Conservation (phyloP, 495 filamentous ascomycete species). For the Podospora australis region DNA sequence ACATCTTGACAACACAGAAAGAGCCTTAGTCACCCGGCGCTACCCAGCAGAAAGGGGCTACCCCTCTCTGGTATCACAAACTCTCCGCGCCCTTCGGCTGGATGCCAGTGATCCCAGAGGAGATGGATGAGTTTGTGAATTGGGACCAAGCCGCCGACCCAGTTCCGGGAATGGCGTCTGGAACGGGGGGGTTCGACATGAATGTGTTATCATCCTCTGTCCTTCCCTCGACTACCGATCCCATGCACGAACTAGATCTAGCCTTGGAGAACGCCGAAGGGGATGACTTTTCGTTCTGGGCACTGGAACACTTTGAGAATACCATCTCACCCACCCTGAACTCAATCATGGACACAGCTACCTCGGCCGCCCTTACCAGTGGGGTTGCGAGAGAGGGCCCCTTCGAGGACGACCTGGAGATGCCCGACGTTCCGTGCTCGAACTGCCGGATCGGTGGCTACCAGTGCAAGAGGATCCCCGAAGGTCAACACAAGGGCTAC, state of each 20-base stretch:
- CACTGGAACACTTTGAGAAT: constrained; percentile 41
- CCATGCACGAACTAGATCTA: constrained; percentile 34
- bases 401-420: constrained; percentile 34
- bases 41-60: background rate
- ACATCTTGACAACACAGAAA: constrained; percentile 2
- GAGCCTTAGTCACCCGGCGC: background rate
- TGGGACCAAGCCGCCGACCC: constrained; percentile 37
- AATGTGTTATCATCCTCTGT: constrained; percentile 10
- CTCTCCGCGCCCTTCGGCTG: constrained; percentile 9
- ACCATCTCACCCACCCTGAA: constrained; percentile 19
- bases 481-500: constrained; percentile 58
- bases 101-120: constrained; percentile 23
- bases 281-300: constrained; percentile 46
- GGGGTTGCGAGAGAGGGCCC: constrained; percentile 8
- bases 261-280: constrained; percentile 39
- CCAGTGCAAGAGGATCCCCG: constrained; percentile 66
- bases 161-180: constrained; percentile 10
- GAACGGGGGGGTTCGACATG: constrained; percentile 9
- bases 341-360: constrained; percentile 9
- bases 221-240: constrained; percentile 17
- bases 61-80: constrained; percentile 19
- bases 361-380: constrained; percentile 6
- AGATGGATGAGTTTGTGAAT: constrained; percentile 41
- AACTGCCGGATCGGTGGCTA: constrained; percentile 63
- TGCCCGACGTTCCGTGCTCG: constrained; percentile 51